A percentile compares a stretch with the other conserved stretches of the same genome.
Evolutionary conservation across 2,329 filamentous ascomycete species (phyloP).

Genomic region (Apiospora saccharicola): DNA sequence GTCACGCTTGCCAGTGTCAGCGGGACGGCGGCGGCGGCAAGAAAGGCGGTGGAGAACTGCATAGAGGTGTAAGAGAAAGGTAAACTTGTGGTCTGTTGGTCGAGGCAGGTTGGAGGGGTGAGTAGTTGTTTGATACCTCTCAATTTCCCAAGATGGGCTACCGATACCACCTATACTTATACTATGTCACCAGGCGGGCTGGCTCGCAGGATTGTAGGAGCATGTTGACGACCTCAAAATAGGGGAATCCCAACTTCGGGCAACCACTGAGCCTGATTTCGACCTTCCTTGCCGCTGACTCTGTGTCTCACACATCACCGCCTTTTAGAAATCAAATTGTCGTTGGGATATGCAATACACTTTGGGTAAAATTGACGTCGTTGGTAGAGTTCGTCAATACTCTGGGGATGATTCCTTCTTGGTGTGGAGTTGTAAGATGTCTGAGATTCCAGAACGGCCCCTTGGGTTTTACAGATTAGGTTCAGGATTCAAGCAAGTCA

Average conservation of each 20-base stretch:
- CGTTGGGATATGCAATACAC: neutral
- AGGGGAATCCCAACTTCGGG: neutral
- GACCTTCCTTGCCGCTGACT: neutral
- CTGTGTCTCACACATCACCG: neutral
- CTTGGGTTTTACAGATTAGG: too few species aligned
- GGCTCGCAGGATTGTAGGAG: neutral
- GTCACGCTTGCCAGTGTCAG: neutral
- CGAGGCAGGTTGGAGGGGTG: too few species aligned
- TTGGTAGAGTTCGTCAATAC: too few species aligned
- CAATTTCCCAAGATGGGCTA: neutral
- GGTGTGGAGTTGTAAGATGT: too few species aligned
- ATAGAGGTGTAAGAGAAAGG: neutral
- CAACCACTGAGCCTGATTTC: neutral
- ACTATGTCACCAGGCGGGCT: neutral
- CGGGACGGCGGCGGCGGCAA: neutral
- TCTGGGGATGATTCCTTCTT: too few species aligned
- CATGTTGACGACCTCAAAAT: neutral
- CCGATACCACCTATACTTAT: neutral
- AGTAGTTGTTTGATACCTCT: neutral
- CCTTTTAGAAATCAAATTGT: neutral
- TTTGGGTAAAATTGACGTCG: neutral
- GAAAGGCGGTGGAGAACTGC: neutral
- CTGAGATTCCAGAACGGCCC: too few species aligned
- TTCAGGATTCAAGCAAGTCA: too few species aligned
- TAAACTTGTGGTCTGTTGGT: too few species aligned